Evolutionary conservation across 2,329 filamentous ascomycete genomes (phyloP).

Genomic region (Ambrosiella beaveri): DNA sequence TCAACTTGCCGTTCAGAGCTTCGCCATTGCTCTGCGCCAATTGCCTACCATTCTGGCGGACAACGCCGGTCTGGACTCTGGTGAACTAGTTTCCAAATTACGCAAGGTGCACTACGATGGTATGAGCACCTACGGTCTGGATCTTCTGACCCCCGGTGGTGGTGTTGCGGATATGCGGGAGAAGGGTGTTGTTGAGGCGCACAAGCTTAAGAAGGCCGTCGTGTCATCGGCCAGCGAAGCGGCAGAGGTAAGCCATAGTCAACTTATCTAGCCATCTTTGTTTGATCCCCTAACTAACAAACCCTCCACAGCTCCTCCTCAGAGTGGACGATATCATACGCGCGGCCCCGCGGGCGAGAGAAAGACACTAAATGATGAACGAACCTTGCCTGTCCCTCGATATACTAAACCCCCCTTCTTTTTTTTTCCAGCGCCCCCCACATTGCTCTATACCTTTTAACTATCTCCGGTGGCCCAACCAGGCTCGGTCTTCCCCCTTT

Average conservation of each 20-base stretch:
- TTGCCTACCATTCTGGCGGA: constrained; percentile 92
- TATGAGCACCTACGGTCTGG: constrained; percentile 78
- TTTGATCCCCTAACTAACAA: constrained; percentile 15
- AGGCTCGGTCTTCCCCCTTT: background rate
- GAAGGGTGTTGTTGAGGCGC: constrained; percentile 87
- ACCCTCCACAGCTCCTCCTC: constrained; percentile 52
- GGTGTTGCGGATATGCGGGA: constrained; percentile 94
- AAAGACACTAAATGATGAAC: constrained; percentile 40
- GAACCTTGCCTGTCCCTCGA: background rate
- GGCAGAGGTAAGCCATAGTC: constrained; percentile 54
- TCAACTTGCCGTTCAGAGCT: constrained; percentile 79
- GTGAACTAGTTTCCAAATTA: constrained; percentile 78
- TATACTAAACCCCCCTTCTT: constrained; percentile 2
- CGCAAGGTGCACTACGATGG: constrained; percentile 91
- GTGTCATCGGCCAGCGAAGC: constrained; percentile 93
- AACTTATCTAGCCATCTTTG: background rate
- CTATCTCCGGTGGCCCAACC: background rate
- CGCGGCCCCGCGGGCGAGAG: constrained; percentile 67
- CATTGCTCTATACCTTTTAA: background rate
- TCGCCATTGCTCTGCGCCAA: constrained; percentile 76
- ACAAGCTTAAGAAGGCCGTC: constrained; percentile 97
- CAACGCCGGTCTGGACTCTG: constrained; percentile 91
- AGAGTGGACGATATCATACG: constrained; percentile 97
- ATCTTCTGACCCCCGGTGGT: constrained; percentile 75
- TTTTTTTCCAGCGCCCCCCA: background rate